Evolutionary conservation across 208 protist species (phyloP).

Genomic region (Leishmania amazonensis): DNA sequence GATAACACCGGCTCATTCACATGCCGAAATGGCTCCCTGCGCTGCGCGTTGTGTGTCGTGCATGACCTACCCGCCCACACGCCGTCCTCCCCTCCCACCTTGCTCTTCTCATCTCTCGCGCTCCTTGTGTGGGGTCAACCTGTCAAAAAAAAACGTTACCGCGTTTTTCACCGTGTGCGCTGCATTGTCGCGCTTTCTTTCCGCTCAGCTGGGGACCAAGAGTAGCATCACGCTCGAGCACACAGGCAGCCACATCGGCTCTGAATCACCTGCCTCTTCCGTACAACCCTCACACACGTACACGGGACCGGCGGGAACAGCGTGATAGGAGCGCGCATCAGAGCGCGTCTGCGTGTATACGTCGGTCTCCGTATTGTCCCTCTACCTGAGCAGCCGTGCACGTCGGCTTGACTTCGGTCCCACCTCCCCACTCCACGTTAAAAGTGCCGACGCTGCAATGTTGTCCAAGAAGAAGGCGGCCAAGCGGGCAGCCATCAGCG

Average conservation of each 20-base stretch:
- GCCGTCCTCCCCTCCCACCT: neutral
- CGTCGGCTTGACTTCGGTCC: neutral
- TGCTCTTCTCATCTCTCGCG: neutral
- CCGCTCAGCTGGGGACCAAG: neutral
- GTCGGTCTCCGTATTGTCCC: slow-evolving; percentile 15
- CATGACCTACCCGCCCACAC: neutral
- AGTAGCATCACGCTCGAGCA: neutral
- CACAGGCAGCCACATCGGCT: neutral
- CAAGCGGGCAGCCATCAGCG: slow-evolving; percentile 42
- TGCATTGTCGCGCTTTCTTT: neutral
- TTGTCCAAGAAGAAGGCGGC: slow-evolving; percentile 68
- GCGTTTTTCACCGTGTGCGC: neutral
- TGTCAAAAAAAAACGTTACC: neutral
- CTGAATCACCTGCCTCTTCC: neutral
- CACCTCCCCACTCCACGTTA: neutral
- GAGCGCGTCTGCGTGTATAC: neutral
- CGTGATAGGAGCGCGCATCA: neutral
- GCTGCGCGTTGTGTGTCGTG: neutral
- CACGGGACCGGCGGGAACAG: neutral
- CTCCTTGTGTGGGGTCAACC: neutral
- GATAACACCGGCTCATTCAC: neutral
- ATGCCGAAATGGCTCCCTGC: neutral
- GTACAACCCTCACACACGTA: neutral
- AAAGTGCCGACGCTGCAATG: slow-evolving; percentile 40
- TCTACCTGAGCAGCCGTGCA: slow-evolving; percentile 5